Evolutionary conservation across 2,329 filamentous ascomycete species (phyloP).

Genomic region (Macroventuria anomochaeta): DNA sequence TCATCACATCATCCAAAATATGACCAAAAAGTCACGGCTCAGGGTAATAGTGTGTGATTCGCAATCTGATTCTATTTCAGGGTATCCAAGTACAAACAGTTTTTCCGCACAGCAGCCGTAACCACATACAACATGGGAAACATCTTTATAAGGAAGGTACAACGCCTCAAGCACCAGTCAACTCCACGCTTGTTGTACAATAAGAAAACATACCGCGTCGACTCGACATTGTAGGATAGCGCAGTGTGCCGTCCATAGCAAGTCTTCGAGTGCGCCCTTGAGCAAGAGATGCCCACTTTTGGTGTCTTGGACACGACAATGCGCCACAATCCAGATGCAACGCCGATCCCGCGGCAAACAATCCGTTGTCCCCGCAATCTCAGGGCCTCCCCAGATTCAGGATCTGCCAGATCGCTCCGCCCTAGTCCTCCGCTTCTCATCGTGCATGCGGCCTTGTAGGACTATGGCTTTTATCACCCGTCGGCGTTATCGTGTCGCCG

Average conservation of each 20-base stretch:
- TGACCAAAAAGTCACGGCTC: background rate
- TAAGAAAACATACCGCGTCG: background rate
- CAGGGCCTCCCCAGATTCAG: no score
- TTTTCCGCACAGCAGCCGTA: conserved; percentile 2
- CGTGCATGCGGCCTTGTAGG: background rate
- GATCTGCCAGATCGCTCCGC: background rate
- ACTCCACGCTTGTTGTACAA: conserved; percentile 12
- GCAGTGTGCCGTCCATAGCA: background rate
- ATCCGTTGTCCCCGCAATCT: background rate
- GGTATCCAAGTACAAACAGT: conserved; percentile 10
- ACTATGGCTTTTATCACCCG: background rate
- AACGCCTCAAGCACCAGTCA: conserved; percentile 1
- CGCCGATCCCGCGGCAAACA: background rate
- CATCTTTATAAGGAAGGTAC: background rate
- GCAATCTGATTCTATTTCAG: background rate
- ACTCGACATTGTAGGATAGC: no score
- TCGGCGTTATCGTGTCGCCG: conserved; percentile 5
- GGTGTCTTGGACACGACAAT: background rate
- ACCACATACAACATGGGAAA: conserved; percentile 1
- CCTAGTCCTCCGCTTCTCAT: background rate
- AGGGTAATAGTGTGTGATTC: background rate
- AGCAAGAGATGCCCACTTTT: background rate
- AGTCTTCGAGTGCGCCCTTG: background rate
- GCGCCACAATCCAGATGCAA: background rate
- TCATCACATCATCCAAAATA: no score